A percentile compares a stretch with the other conserved stretches of the same genome.
Conservation (phyloP, 331 rosid species). For the Malus hybrid region DNA sequence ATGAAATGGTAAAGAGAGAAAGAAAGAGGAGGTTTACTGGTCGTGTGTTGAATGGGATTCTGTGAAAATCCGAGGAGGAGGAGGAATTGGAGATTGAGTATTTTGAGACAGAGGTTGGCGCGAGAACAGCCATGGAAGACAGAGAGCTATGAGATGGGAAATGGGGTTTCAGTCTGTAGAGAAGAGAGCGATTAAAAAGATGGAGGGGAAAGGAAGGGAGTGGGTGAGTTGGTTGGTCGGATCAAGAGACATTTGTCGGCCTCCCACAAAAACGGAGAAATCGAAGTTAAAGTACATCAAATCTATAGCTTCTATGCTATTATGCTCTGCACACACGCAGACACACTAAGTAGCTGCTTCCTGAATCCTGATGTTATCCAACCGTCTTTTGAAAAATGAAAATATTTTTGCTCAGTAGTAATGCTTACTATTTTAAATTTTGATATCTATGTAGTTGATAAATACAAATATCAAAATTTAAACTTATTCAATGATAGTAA, state of each 20-base stretch:
- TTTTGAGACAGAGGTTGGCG: constrained; percentile 33
- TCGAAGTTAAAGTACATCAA: constrained; percentile 29
- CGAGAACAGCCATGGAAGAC: constrained; percentile 52
- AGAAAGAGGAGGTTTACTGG: constrained; percentile 17
- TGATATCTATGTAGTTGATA: too few species aligned
- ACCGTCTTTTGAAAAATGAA: too few species aligned
- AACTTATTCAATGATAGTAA: too few species aligned
- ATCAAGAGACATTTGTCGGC: constrained; percentile 22
- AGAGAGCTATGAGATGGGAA: background rate
- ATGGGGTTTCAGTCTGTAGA: background rate
- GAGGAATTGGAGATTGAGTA: constrained; percentile 19
- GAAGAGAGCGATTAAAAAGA: background rate
- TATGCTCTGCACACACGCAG: too few species aligned
- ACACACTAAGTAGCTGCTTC: too few species aligned
- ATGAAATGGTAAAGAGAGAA: background rate
- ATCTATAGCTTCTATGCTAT: too few species aligned
- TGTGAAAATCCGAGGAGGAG: background rate
- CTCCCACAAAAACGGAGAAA: constrained; percentile 99
- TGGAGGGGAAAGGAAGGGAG: background rate
- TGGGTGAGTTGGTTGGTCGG: constrained; percentile 38
- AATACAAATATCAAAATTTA: too few species aligned
- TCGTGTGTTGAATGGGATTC: constrained; percentile 3
- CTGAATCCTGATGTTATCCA: too few species aligned
- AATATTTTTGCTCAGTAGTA: too few species aligned
- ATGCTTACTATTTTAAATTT: too few species aligned